phyloP scores from a whole-genome alignment of 2,329 filamentous ascomycete genomes.

The Beauveria sp. region DNA sequence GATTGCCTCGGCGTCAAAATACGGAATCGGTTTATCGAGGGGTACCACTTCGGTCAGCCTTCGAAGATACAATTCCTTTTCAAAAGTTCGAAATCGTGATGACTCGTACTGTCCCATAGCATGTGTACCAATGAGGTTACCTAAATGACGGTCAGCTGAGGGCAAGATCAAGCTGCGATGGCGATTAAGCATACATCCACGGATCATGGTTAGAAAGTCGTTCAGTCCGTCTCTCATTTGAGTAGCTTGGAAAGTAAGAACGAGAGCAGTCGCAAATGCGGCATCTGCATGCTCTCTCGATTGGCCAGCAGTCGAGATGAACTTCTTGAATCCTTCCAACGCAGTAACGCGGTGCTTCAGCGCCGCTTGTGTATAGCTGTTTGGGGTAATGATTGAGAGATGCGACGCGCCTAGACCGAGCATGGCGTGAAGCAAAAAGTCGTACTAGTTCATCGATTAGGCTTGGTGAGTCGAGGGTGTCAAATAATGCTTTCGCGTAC shows the following conservation, averaged over 20 bases:
- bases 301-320: conserved; percentile 3
- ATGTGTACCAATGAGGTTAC: conserved; percentile 5
- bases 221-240: conserved; percentile 10
- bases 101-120: not conserved
- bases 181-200: not conserved
- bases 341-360: conserved; percentile 6
- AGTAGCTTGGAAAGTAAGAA: conserved; percentile 8
- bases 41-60: conserved; percentile 2
- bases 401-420: conserved; percentile 25
- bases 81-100: conserved; percentile 4
- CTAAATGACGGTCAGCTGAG: not conserved
- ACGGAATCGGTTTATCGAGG: conserved; percentile 1
- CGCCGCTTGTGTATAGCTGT: conserved; percentile 1
- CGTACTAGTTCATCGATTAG: conserved; percentile 22
- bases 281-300: conserved; percentile 8
- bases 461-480: not conserved
- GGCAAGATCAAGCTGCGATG: not conserved
- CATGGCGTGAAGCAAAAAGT: conserved; percentile 35
- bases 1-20: conserved; percentile 1
- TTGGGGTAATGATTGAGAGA: conserved; percentile 5
- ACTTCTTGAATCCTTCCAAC: conserved; percentile 11
- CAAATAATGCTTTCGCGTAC: conserved; percentile 17
- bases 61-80: conserved; percentile 4
- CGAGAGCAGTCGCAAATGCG: conserved; percentile 9
- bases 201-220: conserved; percentile 11